Evolutionary conservation across 139 green algal genomes (phyloP), one percentile per base, ranked within the genome.

Genomic region (Monoraphidium neglectum): DNA sequence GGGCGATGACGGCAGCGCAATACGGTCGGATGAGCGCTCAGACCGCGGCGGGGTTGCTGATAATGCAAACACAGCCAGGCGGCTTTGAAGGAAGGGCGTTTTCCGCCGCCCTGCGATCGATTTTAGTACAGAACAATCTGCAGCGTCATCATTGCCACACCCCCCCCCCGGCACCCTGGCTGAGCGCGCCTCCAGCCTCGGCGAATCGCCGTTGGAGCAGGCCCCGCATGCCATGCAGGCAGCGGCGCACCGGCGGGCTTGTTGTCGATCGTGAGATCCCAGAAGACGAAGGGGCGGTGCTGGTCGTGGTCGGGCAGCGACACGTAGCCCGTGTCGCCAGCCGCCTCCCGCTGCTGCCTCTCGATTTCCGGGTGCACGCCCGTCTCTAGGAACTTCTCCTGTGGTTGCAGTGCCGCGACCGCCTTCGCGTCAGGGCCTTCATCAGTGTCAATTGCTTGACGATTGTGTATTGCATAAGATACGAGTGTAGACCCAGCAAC

Each of bases 231-330:
- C 37, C 4, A 4, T 66, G 15, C 6, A 12, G 6, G 4, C 68
- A 53, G 49, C 49, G 36, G 32, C 67, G 26, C 68, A 89, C 87
- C 87, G 15, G 75, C 32, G 3, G 70, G 54, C 57, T 81, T 77
- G 13, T 72, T 82, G 68, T 63, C 80, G 21, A 87, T 49, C 1
- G 64, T 49, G 0, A 93, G 68, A 63, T 94, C 86, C 53, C 93
- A 46, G 66, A 93, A 94, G 2, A 93, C 68, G 33, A 90, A 85
- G 0, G 82, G 83, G 1, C 89, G 80, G 53, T 84, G 66, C 0
- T 67, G 57, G 70, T 85, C 79, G 15, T 63, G 59, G 37, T 90
- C 83, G 3, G 90, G 90, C 40, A 94, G 69, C 66, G 33, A 51
- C 43, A 51, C 43, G 12, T 76, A 56, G 18, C 81, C 78, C 30